phyloP scores from a whole-genome alignment of 2,329 filamentous ascomycete species.

The Trichoderma sp. region DNA sequence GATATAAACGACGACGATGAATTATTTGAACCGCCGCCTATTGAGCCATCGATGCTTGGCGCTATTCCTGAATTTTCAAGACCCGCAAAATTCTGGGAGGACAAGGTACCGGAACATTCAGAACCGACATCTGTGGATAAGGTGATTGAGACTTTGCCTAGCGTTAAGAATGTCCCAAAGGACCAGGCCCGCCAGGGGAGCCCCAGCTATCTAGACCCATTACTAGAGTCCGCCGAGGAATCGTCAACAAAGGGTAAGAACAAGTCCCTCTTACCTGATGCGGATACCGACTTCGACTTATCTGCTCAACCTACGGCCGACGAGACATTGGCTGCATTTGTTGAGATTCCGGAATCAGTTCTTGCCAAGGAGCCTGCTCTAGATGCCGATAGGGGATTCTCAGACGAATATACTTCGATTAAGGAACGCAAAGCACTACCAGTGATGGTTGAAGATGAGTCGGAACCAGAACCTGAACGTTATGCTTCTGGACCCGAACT shows the following conservation, averaged over 20 bases:
- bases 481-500: neutral
- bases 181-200: slow-evolving; percentile 5
- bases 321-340: neutral
- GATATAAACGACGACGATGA: slow-evolving; percentile 20
- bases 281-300: neutral
- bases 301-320: neutral
- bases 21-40: neutral
- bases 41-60: slow-evolving; percentile 16
- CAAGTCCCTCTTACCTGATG: slow-evolving; percentile 19
- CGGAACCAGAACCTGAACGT: neutral
- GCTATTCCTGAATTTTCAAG: slow-evolving; percentile 19
- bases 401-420: neutral
- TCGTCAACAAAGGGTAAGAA: slow-evolving; percentile 26
- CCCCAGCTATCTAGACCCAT: neutral
- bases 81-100: slow-evolving; percentile 21
- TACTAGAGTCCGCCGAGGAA: slow-evolving; percentile 21
- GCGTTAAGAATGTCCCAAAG: slow-evolving; percentile 23
- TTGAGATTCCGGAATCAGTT: neutral
- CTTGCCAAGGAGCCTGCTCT: neutral
- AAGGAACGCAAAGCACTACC: slow-evolving; percentile 28
- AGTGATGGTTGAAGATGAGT: neutral
- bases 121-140: slow-evolving; percentile 4
- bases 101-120: slow-evolving; percentile 18
- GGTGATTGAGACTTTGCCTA: slow-evolving; percentile 22
- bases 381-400: neutral